phyloP scores from a whole-genome alignment of 768 basidiomycete species.

The Auriscalpium microsporum region DNA sequence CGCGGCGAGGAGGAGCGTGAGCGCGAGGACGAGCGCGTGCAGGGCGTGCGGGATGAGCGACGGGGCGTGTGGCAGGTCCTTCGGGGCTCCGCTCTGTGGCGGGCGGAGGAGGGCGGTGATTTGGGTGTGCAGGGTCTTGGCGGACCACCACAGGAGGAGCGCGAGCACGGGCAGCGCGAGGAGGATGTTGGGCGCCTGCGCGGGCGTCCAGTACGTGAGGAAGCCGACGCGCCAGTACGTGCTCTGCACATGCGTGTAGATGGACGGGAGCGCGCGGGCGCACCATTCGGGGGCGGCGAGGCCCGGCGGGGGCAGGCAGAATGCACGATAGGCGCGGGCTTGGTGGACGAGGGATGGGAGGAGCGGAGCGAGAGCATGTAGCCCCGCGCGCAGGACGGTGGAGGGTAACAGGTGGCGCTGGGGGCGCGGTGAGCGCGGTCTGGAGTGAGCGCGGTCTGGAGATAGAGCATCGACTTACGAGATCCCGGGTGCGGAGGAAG shows the following conservation, averaged over 20 bases:
- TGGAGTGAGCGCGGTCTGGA: slow-evolving; percentile 2
- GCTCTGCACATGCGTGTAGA: slow-evolving; percentile 76
- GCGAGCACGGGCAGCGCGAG: slow-evolving; percentile 65
- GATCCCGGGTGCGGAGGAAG: slow-evolving; percentile 25
- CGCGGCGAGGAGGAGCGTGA: slow-evolving; percentile 28
- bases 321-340: slow-evolving; percentile 49
- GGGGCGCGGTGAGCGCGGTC: slow-evolving; percentile 1
- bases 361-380: slow-evolving; percentile 40
- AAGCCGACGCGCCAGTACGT: slow-evolving; percentile 86
- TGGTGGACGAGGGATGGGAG: slow-evolving; percentile 72
- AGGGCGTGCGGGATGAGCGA: slow-evolving; percentile 1
- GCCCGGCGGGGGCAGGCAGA: slow-evolving; percentile 41
- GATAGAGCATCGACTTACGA: slow-evolving; percentile 3
- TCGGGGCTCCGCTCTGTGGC: background rate
- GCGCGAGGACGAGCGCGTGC: background rate
- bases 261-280: slow-evolving; percentile 43
- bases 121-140: background rate
- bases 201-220: slow-evolving; percentile 74
- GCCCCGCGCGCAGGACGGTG: slow-evolving; percentile 27
- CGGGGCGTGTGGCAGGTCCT: background rate
- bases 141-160: slow-evolving; percentile 24
- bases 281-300: slow-evolving; percentile 54
- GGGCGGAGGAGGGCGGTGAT: background rate
- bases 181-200: slow-evolving; percentile 84
- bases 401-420: slow-evolving; percentile 26